A percentile compares a stretch with the other conserved stretches of the same genome.
Evolutionary conservation across 208 protist genomes (phyloP).

Genomic region (Acanthamoeba healyi): DNA sequence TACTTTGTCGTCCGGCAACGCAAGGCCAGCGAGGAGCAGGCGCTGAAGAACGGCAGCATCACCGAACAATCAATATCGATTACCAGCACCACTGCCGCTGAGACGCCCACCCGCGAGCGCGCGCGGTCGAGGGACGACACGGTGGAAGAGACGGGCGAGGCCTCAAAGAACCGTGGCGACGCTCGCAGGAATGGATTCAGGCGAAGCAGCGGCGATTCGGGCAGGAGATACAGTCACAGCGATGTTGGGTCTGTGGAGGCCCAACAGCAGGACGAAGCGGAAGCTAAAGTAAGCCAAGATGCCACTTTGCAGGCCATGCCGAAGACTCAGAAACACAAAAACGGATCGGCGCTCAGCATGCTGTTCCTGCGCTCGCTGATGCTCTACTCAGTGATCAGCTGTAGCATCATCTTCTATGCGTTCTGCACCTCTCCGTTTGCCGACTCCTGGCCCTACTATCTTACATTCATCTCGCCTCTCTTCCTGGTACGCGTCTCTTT

Average conservation of each 20-base stretch:
- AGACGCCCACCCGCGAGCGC: neutral
- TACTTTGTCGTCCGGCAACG: constrained; percentile 27
- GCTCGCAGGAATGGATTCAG: neutral
- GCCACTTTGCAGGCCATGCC: neutral
- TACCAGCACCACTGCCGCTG: neutral
- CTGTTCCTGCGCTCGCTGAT: constrained; percentile 3
- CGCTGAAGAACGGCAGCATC: too few relatives aligned
- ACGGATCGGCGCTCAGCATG: neutral
- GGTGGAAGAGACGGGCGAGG: neutral
- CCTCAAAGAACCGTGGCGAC: neutral
- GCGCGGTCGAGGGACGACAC: neutral
- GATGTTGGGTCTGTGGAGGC: too few relatives aligned
- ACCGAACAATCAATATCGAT: neutral
- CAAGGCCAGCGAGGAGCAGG: neutral
- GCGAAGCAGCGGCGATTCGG: neutral
- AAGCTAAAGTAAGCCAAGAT: too few relatives aligned
- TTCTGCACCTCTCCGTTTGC: neutral
- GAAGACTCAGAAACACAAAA: neutral
- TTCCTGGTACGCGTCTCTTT: constrained; percentile 3
- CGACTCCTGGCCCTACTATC: constrained; percentile 7
- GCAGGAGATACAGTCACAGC: neutral
- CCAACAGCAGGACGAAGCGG: too few relatives aligned
- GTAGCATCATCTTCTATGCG: constrained; percentile 40
- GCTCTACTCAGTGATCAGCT: constrained; percentile 3
- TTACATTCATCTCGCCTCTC: neutral